These are phyloP conservation scores for Umbilicus rupestris DNA, from an alignment of 164 flowering plant species.

Conservation along the genomic window DNA sequence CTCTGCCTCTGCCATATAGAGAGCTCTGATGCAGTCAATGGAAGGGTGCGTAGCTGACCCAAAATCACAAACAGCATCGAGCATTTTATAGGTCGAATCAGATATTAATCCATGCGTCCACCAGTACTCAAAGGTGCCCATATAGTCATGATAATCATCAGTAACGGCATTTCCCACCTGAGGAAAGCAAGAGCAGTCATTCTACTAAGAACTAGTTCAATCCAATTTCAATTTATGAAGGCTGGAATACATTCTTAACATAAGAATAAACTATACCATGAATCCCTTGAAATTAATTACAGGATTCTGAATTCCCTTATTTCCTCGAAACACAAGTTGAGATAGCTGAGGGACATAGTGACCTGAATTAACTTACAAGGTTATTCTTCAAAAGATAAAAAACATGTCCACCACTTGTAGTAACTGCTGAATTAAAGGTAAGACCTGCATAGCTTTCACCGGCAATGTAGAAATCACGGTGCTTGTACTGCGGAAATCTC, in stretches of 20 bases:
- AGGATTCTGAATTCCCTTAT: slow-evolving; percentile 60
- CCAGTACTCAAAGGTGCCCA: slow-evolving; percentile 97
- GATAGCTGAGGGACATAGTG: slow-evolving; percentile 95
- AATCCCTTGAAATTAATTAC: slow-evolving; percentile 79
- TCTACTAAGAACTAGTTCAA: not conserved
- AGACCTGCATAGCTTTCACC: slow-evolving; percentile 99
- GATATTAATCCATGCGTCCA: slow-evolving; percentile 96
- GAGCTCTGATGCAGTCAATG: slow-evolving; percentile 51
- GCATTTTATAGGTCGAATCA: slow-evolving; percentile 60
- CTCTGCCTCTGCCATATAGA: slow-evolving; percentile 48
- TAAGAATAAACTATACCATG: slow-evolving; percentile 39
- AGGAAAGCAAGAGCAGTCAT: slow-evolving; percentile 9
- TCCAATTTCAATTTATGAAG: not conserved
- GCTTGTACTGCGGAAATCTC: slow-evolving; percentile 91
- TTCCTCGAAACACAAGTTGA: slow-evolving; percentile 50
- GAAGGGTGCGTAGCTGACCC: slow-evolving; percentile 73
- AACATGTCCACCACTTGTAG: not conserved
- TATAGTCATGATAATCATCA: slow-evolving; percentile 79
- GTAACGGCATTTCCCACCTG: slow-evolving; percentile 97
- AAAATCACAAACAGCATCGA: slow-evolving; percentile 37
- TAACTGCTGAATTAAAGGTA: not conserved
- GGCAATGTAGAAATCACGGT: slow-evolving; percentile 83
- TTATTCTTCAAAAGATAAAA: not conserved
- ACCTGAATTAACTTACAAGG: slow-evolving; percentile 40
- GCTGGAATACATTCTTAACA: not conserved